Percentiles rank a stretch among this genome's conserved stretches.
Evolutionary conservation across 352 stramenopile species (phyloP).

Genomic region (Phytophthora citricola): DNA sequence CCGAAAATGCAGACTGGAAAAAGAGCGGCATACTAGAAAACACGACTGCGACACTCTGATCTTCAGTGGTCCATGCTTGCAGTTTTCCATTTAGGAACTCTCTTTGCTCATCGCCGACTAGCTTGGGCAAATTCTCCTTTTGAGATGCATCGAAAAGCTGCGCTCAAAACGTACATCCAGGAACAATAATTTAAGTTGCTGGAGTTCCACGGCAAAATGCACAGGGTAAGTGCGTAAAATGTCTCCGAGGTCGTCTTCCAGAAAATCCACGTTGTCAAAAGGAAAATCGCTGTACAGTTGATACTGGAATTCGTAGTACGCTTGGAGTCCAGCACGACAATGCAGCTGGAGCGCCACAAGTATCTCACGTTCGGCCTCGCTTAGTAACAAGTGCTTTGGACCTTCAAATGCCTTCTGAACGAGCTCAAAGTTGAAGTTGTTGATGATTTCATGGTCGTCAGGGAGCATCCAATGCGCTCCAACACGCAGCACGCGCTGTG

Average conservation of each 20-base stretch:
- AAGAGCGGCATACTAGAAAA: constrained; percentile 68
- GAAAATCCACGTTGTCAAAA: constrained; percentile 52
- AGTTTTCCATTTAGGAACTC: constrained; percentile 20
- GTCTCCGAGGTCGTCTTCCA: constrained; percentile 35
- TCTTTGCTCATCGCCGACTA: constrained; percentile 48
- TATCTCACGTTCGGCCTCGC: constrained; percentile 20
- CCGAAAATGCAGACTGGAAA: constrained; percentile 66
- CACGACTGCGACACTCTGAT: constrained; percentile 44
- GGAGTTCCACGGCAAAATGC: constrained; percentile 51
- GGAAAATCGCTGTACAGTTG: constrained; percentile 58
- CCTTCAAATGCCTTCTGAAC: constrained; percentile 41
- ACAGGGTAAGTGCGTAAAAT: constrained; percentile 49
- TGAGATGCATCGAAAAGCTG: constrained; percentile 41
- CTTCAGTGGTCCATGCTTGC: constrained; percentile 20
- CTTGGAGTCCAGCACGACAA: constrained; percentile 63
- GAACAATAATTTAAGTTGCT: constrained; percentile 63
- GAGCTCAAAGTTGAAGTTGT: constrained; percentile 70
- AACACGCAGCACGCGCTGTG: constrained; percentile 59
- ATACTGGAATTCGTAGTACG: constrained; percentile 77
- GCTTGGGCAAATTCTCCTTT: constrained; percentile 12
- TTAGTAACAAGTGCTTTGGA: not conserved
- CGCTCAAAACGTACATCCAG: constrained; percentile 71
- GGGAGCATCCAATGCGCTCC: constrained; percentile 84
- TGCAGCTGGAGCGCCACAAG: constrained; percentile 52
- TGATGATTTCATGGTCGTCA: constrained; percentile 81